These are phyloP conservation scores for Yarrowia galli DNA, from an alignment of 1,139 yeast species.

Conservation along the genomic window DNA sequence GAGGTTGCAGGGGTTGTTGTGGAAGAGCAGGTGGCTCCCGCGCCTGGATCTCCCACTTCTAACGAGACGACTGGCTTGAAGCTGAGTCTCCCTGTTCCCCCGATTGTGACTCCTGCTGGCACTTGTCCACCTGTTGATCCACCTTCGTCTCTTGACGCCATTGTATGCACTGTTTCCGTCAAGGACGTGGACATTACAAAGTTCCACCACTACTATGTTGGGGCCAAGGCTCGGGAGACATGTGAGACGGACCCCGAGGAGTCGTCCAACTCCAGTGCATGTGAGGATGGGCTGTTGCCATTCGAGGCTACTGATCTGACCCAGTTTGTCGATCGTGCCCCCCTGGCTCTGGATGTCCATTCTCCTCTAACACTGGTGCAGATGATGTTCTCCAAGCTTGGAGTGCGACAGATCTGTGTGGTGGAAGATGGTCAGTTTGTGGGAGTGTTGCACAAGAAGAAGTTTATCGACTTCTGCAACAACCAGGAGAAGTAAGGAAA, in stretches of 20 bases:
- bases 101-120: neutral
- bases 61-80: constrained; percentile 4
- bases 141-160: constrained; percentile 41
- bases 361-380: constrained; percentile 64
- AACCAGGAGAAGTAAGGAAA: constrained; percentile 13
- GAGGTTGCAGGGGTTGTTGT: constrained; percentile 39
- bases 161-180: constrained; percentile 51
- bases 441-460: constrained; percentile 65
- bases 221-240: constrained; percentile 23
- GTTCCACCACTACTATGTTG: constrained; percentile 38
- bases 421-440: constrained; percentile 59
- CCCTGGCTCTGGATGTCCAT: constrained; percentile 59
- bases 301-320: constrained; percentile 55
- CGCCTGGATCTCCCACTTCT: no score
- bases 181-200: constrained; percentile 50
- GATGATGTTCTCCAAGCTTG: constrained; percentile 62
- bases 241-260: constrained; percentile 32
- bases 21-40: neutral
- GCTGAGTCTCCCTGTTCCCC: neutral
- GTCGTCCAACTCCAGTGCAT: neutral
- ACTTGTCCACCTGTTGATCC: no score
- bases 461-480: constrained; percentile 56
- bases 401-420: constrained; percentile 61
- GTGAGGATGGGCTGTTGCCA: constrained; percentile 44
- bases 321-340: constrained; percentile 57